Evolutionary conservation across 2,329 filamentous ascomycete species (phyloP).

Genomic region (Arachnomyces sp.): DNA sequence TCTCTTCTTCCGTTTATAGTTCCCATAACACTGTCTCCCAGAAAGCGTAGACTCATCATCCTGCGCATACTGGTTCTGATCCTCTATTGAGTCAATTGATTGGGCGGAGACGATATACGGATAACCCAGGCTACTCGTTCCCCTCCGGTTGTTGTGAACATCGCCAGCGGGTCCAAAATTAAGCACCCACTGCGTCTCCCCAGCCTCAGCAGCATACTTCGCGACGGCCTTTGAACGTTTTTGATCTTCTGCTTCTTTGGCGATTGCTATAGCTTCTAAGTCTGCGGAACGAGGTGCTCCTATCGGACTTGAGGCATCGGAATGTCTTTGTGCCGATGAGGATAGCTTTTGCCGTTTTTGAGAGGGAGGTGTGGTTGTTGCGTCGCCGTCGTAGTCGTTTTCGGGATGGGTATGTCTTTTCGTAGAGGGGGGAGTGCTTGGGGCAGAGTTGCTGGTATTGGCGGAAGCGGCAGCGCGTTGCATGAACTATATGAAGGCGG

Average conservation of each 20-base stretch:
- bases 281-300: conserved; percentile 24
- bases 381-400: conserved; percentile 48
- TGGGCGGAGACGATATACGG: conserved; percentile 26
- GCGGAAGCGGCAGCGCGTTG: conserved; percentile 68
- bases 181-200: conserved; percentile 39
- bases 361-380: conserved; percentile 15
- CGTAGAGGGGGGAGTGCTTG: conserved; percentile 40
- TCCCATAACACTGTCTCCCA: conserved; percentile 32
- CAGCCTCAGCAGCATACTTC: conserved; percentile 34
- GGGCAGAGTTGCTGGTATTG: conserved; percentile 34
- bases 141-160: neutral
- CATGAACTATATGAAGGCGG: conserved; percentile 61
- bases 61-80: conserved; percentile 2
- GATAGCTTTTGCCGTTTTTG: conserved; percentile 32
- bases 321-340: conserved; percentile 8
- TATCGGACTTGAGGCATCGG: conserved; percentile 12
- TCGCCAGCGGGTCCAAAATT: conserved; percentile 21
- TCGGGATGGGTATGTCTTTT: conserved; percentile 42
- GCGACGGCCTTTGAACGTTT: conserved; percentile 33
- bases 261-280: conserved; percentile 32
- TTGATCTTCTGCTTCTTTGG: conserved; percentile 33
- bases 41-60: conserved; percentile 22
- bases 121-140: too few relatives aligned
- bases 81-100: conserved; percentile 23
- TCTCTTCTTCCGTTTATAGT: conserved; percentile 29